Percentiles rank a stretch among this genome's conserved stretches.
These are phyloP conservation scores for Paramarasmius palmivorus DNA, from an alignment of 1,284 basidiomycete genomes.

Conservation along the genomic window DNA sequence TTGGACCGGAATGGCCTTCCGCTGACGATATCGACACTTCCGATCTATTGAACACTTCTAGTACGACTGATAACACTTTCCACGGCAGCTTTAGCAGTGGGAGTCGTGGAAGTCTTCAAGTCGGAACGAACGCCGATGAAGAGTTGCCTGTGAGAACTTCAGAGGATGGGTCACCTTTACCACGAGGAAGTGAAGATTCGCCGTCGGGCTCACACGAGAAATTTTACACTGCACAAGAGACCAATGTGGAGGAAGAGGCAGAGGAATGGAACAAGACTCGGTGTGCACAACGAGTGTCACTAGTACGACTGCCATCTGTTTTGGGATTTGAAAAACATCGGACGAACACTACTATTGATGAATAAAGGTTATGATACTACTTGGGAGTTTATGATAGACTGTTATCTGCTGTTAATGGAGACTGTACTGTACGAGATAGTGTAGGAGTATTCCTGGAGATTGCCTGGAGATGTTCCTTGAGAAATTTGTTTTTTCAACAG, in stretches of 20 bases:
- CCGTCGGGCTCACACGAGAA: conserved; percentile 39
- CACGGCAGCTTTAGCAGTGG: no score
- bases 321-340: conserved; percentile 34
- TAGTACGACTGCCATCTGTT: conserved; percentile 69
- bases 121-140: not conserved
- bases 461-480: no score
- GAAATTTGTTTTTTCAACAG: no score
- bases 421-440: no score
- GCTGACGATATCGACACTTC: conserved; percentile 37
- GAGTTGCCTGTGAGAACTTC: not conserved
- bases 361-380: not conserved
- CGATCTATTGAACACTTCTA: conserved; percentile 17
- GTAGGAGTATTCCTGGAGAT: no score
- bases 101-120: no score
- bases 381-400: no score
- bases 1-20: conserved; percentile 48
- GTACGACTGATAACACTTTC: conserved; percentile 5
- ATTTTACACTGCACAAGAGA: conserved; percentile 44
- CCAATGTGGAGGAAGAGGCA: conserved; percentile 57
- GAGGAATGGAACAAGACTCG: conserved; percentile 86
- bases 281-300: conserved; percentile 79
- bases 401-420: no score
- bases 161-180: not conserved
- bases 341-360: conserved; percentile 6
- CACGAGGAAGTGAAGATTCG: no score